Base-by-base conservation (phyloP, 2,329 filamentous ascomycete species). In the Cladosporium sp. region DNA sequence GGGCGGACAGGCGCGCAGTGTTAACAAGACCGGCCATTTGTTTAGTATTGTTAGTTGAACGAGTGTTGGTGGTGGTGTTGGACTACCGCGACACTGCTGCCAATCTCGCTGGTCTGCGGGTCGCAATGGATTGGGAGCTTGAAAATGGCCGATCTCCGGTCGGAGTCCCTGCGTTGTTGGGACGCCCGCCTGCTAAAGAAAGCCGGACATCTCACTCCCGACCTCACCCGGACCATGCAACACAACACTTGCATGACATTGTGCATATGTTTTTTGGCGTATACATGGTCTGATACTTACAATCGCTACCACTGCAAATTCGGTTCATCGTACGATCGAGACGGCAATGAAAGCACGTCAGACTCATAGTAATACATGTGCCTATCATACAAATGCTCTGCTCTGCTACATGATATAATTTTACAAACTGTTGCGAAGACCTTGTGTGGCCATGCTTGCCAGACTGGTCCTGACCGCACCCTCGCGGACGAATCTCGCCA, bases 21-120 rank as follows among this genome's bases (percentile, higher is more conserved):
- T 64, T 67, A 30, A 61, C 59, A n/a, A 70, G 61, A 54, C 61
- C 65, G 43, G 70, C 67, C 70, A 72, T 72, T 61, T 59, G 37
- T 56, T 22, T 17, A 30, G 9, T 20, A 28, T 4, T 56, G 20
- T 39, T 39, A 28, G 25, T 20, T 28, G 43, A 51, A 42, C 28
- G 51, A 34, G 51, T 36, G 51, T 40, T 17, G 20, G 37, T 42
- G 50, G 37, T 52, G 28, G 47, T 50, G 28, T 15, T 50, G 43
- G 43, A 50, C n/a, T 50, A 17, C 47, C 30, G 28, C 47, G 15
- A 14, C 25, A 47, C 43, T 47, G 22, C 43, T 22, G 25, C 47
- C 19, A 50, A 7, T 50, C 25, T 50, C 47, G 30, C 17, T 19
- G 25, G 25, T 14, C 17, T 6, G 30, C 47, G 47, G 47, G 47